Percentiles rank a stretch among this genome's conserved stretches.
phyloP scores from a whole-genome alignment of 108 stramenopile species.

The Cyclostephanos tholiformis region DNA sequence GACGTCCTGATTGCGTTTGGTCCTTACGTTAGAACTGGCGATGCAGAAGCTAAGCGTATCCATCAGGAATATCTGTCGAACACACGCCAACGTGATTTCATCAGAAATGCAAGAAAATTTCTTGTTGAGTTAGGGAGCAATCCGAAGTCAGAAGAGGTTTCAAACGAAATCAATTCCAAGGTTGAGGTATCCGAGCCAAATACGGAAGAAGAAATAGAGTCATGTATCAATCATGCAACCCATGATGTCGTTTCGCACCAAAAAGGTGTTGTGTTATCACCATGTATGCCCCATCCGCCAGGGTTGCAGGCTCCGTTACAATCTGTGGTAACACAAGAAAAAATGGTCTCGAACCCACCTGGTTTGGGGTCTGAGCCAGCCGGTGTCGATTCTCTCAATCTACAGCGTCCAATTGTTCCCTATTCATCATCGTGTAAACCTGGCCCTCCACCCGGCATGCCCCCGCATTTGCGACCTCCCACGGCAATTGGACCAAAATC shows the following conservation, averaged over 20 bases:
- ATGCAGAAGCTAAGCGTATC: conserved; percentile 60
- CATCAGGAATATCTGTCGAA: conserved; percentile 65
- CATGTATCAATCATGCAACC: not conserved
- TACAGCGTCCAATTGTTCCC: not conserved
- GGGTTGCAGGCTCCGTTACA: conserved; percentile 1
- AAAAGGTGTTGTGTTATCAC: conserved; percentile 6
- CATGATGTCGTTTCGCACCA: conserved; percentile 6
- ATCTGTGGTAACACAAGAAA: not conserved
- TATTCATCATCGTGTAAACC: not conserved
- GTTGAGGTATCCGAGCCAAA: not conserved
- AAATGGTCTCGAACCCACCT: not conserved
- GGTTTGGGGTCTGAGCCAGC: not conserved
- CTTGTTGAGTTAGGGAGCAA: conserved; percentile 31
- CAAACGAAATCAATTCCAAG: not conserved
- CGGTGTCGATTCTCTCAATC: not conserved
- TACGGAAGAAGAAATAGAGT: not conserved
- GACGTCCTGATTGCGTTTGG: conserved; percentile 73
- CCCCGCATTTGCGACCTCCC: conserved; percentile 15
- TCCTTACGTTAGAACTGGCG: conserved; percentile 65
- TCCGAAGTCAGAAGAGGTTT: not conserved
- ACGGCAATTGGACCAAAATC: not conserved
- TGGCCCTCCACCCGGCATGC: conserved; percentile 18
- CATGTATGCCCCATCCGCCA: not conserved
- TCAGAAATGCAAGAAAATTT: conserved; percentile 63
- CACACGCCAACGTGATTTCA: conserved; percentile 57